A percentile compares a stretch with the other conserved stretches of the same genome.
phyloP scores from a whole-genome alignment of 2,329 filamentous ascomycete genomes.

The Colletotrichum sp. region DNA sequence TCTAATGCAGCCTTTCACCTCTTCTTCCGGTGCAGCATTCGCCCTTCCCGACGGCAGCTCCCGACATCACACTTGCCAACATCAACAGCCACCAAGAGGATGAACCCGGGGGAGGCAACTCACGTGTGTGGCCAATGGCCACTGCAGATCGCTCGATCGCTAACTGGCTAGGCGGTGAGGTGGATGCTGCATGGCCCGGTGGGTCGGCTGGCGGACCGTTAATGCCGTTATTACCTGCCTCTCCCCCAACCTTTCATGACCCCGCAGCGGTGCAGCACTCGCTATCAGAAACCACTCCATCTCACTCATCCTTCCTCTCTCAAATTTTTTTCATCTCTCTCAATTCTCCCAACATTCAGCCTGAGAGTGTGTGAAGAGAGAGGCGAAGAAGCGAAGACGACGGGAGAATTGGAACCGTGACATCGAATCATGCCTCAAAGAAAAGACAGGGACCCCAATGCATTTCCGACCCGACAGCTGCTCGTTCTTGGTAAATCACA shows the following conservation, averaged over 20 bases:
- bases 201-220: not conserved
- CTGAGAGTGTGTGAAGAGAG: not conserved
- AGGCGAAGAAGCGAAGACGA: not conserved
- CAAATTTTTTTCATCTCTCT: not conserved
- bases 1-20: not conserved
- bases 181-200: not conserved
- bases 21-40: not conserved
- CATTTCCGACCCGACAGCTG: slow-evolving; percentile 14
- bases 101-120: not conserved
- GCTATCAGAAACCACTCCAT: not conserved
- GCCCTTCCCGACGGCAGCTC: not conserved
- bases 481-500: slow-evolving; percentile 12
- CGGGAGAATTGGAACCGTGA: not conserved
- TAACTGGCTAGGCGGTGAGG: not conserved
- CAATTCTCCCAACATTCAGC: not conserved
- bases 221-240: slow-evolving; percentile 7
- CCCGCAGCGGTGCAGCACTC: not conserved
- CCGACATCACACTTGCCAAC: not conserved
- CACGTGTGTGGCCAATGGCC: not conserved
- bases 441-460: slow-evolving; percentile 10
- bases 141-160: not conserved
- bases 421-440: slow-evolving; percentile 10
- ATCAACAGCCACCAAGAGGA: not conserved
- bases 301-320: not conserved
- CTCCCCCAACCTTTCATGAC: not conserved